Percentiles rank a stretch among this genome's conserved stretches.
Conservation (phyloP, 148 eudicot genomes). For the Nepenthes mirabilis region DNA sequence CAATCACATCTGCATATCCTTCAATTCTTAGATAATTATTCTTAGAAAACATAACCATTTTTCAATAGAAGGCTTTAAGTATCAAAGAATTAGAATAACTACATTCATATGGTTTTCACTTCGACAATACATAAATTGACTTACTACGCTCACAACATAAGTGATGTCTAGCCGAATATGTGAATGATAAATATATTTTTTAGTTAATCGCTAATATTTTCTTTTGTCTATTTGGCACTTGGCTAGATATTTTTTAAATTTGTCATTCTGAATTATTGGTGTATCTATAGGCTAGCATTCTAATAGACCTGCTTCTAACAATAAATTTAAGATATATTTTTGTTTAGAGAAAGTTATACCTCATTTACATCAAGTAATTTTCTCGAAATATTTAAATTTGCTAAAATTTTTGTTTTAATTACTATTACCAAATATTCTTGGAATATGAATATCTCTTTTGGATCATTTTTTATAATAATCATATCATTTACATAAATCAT, state of each 20-base stretch:
- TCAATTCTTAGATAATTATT: background rate
- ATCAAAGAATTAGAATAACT: background rate
- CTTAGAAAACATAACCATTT: background rate
- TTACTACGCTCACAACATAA: background rate
- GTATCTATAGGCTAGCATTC: background rate
- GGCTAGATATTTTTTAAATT: background rate
- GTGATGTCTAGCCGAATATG: background rate
- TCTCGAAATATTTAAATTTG: background rate
- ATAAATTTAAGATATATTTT: background rate
- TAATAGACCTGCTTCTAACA: background rate
- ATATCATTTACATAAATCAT: constrained; percentile 3
- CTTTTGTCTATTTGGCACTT: background rate
- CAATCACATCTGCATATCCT: background rate
- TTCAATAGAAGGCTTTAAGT: background rate
- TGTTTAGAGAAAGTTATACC: background rate
- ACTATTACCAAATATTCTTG: background rate
- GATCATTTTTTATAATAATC: background rate
- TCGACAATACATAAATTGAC: background rate
- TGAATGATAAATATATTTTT: background rate
- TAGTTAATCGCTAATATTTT: background rate
- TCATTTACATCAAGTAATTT: background rate
- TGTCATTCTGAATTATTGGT: background rate
- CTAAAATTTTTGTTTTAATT: background rate
- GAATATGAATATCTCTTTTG: background rate
- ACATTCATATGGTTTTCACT: background rate